Percentiles rank a stretch among this genome's conserved stretches.
Conservation (phyloP, 257 asterid species). For the Hygrophila difformis region DNA sequence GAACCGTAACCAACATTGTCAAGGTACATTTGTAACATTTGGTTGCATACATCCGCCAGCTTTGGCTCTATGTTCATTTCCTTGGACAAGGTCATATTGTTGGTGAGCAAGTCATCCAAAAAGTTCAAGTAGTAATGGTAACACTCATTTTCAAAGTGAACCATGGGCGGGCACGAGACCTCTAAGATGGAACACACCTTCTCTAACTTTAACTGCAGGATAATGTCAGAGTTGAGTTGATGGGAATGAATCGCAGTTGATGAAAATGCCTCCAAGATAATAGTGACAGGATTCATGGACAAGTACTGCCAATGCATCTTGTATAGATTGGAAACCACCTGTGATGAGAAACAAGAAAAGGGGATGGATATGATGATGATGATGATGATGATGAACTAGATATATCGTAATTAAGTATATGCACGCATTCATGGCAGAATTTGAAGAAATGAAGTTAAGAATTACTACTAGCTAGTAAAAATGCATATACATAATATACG, state of each 20-base stretch:
- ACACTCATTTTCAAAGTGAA: conserved; percentile 86
- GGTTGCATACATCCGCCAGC: conserved; percentile 62
- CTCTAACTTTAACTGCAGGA: conserved; percentile 51
- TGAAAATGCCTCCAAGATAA: conserved; percentile 44
- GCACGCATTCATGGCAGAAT: too few species aligned
- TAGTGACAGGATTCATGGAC: conserved; percentile 27
- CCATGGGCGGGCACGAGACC: conserved; percentile 84
- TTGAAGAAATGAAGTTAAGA: too few species aligned
- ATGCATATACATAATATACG: too few species aligned
- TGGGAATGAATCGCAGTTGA: conserved; percentile 60
- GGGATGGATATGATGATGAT: not conserved
- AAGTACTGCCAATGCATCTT: conserved; percentile 46
- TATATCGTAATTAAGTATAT: not conserved
- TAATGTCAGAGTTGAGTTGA: conserved; percentile 50
- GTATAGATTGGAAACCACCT: conserved; percentile 83
- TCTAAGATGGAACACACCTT: conserved; percentile 59
- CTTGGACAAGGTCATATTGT: conserved; percentile 33
- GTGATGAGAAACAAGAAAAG: conserved; percentile 14
- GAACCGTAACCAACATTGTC: conserved; percentile 58
- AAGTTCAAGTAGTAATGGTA: conserved; percentile 57
- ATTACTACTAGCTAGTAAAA: too few species aligned
- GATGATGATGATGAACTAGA: not conserved
- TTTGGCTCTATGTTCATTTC: conserved; percentile 53
- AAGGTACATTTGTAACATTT: conserved; percentile 56
- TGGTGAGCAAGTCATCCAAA: conserved; percentile 54